Conservation (phyloP, 805 yeast species). For the Barnettozyma sp. region DNA sequence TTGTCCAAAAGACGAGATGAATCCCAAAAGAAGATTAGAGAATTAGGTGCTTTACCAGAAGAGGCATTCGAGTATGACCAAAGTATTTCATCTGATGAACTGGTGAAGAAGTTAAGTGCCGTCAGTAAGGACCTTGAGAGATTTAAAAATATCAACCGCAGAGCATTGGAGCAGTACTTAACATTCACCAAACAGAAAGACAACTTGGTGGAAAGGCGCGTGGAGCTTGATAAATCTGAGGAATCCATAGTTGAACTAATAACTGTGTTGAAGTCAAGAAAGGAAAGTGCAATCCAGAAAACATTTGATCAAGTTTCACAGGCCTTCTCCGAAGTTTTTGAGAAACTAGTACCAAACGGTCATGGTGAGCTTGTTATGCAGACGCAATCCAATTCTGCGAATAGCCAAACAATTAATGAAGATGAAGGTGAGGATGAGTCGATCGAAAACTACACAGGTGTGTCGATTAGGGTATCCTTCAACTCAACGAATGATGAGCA, state of each 20-base stretch:
- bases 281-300: constrained; percentile 71
- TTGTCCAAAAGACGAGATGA: constrained; percentile 61
- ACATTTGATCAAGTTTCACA: constrained; percentile 73
- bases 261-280: constrained; percentile 61
- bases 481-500: constrained; percentile 82
- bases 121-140: constrained; percentile 52
- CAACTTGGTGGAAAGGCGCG: constrained; percentile 55
- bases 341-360: constrained; percentile 77
- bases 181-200: constrained; percentile 69
- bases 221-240: constrained; percentile 63
- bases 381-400: constrained; percentile 7
- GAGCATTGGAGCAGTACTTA: constrained; percentile 78
- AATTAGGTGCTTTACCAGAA: constrained; percentile 85
- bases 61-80: constrained; percentile 58
- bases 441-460: constrained; percentile 63
- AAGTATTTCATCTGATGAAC: constrained; percentile 39
- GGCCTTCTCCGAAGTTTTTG: constrained; percentile 70
- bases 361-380: constrained; percentile 66
- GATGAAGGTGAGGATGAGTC: constrained; percentile 16
- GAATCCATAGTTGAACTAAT: constrained; percentile 69
- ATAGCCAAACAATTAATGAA: constrained; percentile 13
- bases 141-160: constrained; percentile 76
- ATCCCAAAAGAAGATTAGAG: constrained; percentile 64
- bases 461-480: constrained; percentile 82
- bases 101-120: constrained; percentile 46